Percentiles rank a stretch among this genome's conserved stretches.
phyloP scores from a whole-genome alignment of 2,329 filamentous ascomycete genomes.

The Ophiostoma triangulosporum region DNA sequence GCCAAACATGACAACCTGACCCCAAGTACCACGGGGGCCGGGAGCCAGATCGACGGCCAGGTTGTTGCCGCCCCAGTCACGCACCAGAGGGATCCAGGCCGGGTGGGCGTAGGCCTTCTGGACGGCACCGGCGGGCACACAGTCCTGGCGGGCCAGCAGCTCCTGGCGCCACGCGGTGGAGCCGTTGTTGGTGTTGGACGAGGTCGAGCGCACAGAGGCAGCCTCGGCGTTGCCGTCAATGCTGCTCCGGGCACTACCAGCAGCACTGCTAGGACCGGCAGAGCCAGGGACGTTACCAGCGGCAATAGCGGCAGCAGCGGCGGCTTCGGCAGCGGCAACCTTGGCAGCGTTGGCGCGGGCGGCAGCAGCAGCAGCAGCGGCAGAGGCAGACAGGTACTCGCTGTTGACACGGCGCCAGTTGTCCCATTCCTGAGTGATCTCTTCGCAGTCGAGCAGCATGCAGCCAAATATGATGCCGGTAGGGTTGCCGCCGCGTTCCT shows the following conservation, averaged over 20 bases:
- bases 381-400: constrained; percentile 57
- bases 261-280: constrained; percentile 53
- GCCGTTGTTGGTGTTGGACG: constrained; percentile 15
- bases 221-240: constrained; percentile 43
- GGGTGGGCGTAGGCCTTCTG: constrained; percentile 90
- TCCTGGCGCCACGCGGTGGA: constrained; percentile 72
- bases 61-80: constrained; percentile 98
- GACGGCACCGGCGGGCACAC: constrained; percentile 70
- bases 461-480: constrained; percentile 86
- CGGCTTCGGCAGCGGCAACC: constrained; percentile 27
- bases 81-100: constrained; percentile 87
- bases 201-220: constrained; percentile 23
- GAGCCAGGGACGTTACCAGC: constrained; percentile 28
- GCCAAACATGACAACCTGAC: constrained; percentile 90
- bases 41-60: constrained; percentile 86
- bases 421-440: constrained; percentile 94
- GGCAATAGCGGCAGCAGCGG: constrained; percentile 36
- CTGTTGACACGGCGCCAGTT: constrained; percentile 92
- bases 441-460: constrained; percentile 96
- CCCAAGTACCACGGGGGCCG: constrained; percentile 82
- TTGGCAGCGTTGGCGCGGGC: constrained; percentile 41
- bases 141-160: constrained; percentile 71
- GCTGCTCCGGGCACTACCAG: constrained; percentile 50
- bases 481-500: constrained; percentile 81
- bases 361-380: constrained; percentile 49